Evolutionary conservation across 495 filamentous ascomycete genomes (phyloP).

Genomic region (Penicillium desertorum): DNA sequence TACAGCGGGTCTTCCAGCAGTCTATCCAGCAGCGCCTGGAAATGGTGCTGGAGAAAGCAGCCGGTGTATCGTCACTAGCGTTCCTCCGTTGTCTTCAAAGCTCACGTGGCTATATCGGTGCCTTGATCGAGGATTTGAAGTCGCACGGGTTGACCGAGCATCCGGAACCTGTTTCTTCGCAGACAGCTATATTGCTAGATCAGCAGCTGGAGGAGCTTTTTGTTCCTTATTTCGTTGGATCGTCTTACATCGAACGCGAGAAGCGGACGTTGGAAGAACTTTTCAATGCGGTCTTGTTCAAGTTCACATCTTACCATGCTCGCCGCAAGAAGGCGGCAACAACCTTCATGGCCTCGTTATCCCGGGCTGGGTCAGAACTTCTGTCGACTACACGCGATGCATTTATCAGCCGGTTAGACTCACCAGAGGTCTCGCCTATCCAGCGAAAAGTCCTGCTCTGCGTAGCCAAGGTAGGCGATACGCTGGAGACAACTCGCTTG

Average conservation of each 20-base stretch:
- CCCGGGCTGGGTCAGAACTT: slow-evolving; percentile 82
- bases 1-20: slow-evolving; percentile 96
- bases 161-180: slow-evolving; percentile 84
- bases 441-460: slow-evolving; percentile 84
- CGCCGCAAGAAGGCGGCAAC: slow-evolving; percentile 80
- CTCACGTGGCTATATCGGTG: slow-evolving; percentile 78
- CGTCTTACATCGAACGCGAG: slow-evolving; percentile 94
- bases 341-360: slow-evolving; percentile 84
- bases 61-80: slow-evolving; percentile 82
- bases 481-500: slow-evolving; percentile 50
- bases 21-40: slow-evolving; percentile 94
- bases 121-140: slow-evolving; percentile 89
- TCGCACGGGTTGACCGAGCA: slow-evolving; percentile 92
- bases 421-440: slow-evolving; percentile 75
- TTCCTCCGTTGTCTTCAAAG: slow-evolving; percentile 91
- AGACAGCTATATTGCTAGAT: slow-evolving; percentile 81
- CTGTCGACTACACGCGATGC: slow-evolving; percentile 73
- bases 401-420: slow-evolving; percentile 81
- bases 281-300: slow-evolving; percentile 90
- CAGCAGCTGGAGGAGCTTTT: slow-evolving; percentile 97
- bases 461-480: slow-evolving; percentile 67
- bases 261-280: slow-evolving; percentile 86
- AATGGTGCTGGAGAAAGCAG: slow-evolving; percentile 93
- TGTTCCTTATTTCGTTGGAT: slow-evolving; percentile 89
- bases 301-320: slow-evolving; percentile 90